These are phyloP conservation scores for Halenospora varia DNA, from an alignment of 495 filamentous ascomycete species.

Conservation along the genomic window DNA sequence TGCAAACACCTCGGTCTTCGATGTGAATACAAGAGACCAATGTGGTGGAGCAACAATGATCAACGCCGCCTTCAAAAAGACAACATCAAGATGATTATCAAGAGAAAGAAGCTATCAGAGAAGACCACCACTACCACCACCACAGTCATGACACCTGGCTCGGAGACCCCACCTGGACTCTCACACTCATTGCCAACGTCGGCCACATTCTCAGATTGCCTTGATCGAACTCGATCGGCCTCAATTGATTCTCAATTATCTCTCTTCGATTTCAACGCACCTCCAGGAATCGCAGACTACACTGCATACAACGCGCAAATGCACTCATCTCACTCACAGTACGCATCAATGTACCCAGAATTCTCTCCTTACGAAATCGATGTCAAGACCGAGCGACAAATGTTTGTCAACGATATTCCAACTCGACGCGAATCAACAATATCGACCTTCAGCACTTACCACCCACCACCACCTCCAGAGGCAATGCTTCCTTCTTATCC, in stretches of 20 bases:
- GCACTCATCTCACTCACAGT: conserved; percentile 32
- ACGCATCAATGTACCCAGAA: conserved; percentile 35
- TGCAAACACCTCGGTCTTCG: conserved; percentile 82
- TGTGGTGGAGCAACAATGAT: conserved; percentile 95
- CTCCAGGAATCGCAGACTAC: conserved; percentile 54
- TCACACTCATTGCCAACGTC: conserved; percentile 80
- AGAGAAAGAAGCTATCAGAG: conserved; percentile 89
- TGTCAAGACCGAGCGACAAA: conserved; percentile 91
- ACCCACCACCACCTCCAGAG: conserved; percentile 62
- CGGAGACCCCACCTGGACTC: conserved; percentile 69
- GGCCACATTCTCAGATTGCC: conserved; percentile 69
- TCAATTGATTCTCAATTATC: conserved; percentile 76
- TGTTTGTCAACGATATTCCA: conserved; percentile 87
- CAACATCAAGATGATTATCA: conserved; percentile 93
- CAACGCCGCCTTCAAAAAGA: conserved; percentile 85
- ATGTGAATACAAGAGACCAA: conserved; percentile 94
- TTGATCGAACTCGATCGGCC: conserved; percentile 65
- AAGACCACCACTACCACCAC: conserved; percentile 59
- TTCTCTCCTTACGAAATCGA: conserved; percentile 87
- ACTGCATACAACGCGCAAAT: conserved; percentile 55
- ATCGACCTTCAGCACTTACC: conserved; percentile 83
- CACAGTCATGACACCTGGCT: conserved; percentile 47
- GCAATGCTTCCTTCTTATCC: conserved; percentile 61
- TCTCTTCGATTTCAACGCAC: conserved; percentile 64
- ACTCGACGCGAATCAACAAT: conserved; percentile 76